Evolutionary conservation across 495 filamentous ascomycete species (phyloP).

Genomic region (Penicillium turbatum): DNA sequence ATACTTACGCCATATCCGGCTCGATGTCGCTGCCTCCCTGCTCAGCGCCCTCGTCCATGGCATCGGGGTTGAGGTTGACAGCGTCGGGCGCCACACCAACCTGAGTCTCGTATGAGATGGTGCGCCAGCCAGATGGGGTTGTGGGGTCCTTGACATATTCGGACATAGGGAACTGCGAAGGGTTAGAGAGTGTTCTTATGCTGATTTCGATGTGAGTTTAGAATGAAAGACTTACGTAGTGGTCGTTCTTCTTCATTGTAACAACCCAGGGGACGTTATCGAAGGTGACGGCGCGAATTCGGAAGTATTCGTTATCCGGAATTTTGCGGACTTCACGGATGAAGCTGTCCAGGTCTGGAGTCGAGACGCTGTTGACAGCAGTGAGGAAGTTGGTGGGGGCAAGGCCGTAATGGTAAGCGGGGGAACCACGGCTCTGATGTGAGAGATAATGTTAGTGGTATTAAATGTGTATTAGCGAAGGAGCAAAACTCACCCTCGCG

Average conservation of each 20-base stretch:
- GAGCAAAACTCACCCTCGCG: constrained; percentile 56
- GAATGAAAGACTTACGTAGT: constrained; percentile 58
- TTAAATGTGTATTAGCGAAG: background rate
- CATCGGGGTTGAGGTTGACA: constrained; percentile 43
- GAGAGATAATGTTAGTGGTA: constrained; percentile 10
- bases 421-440: constrained; percentile 65
- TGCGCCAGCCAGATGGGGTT: constrained; percentile 61
- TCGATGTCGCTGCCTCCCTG: constrained; percentile 37
- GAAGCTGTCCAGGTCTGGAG: constrained; percentile 75
- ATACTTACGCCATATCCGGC: constrained; percentile 29
- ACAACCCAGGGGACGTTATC: constrained; percentile 97
- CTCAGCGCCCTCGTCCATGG: constrained; percentile 40
- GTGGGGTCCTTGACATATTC: constrained; percentile 74
- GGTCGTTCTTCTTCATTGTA: constrained; percentile 99
- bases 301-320: constrained; percentile 95
- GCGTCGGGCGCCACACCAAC: constrained; percentile 35
- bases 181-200: background rate
- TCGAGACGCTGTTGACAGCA: constrained; percentile 83
- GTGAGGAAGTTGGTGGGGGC: constrained; percentile 97
- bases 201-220: background rate
- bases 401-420: constrained; percentile 87
- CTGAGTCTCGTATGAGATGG: constrained; percentile 64
- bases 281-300: constrained; percentile 89
- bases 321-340: constrained; percentile 76
- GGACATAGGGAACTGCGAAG: constrained; percentile 70